Evolutionary conservation across 306 rosid genomes (phyloP).

Genomic region (Purshia tridentata): DNA sequence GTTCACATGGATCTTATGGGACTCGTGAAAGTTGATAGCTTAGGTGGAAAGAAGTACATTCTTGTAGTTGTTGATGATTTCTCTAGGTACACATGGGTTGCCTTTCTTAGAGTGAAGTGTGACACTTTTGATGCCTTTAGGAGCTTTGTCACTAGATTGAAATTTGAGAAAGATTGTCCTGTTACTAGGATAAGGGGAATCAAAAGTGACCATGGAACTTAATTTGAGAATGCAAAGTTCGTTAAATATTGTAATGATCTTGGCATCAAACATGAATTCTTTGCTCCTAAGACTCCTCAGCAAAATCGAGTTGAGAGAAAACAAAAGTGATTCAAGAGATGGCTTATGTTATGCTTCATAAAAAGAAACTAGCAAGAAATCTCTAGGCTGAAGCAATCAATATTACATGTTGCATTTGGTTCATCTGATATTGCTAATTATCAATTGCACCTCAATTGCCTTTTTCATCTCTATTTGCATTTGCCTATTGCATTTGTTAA

Average conservation of each 20-base stretch:
- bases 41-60: background rate
- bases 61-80: background rate
- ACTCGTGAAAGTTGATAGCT: background rate
- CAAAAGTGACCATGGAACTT: background rate
- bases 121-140: background rate
- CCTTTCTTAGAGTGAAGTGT: background rate
- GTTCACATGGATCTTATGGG: background rate
- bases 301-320: background rate
- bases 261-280: background rate
- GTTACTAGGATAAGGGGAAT: background rate
- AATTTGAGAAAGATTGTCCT: background rate
- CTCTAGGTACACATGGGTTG: background rate
- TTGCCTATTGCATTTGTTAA: no score
- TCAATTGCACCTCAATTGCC: no score
- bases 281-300: background rate
- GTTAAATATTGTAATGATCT: background rate
- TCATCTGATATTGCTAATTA: no score
- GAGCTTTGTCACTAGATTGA: background rate
- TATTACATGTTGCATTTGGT: no score
- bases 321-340: no score
- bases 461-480: no score
- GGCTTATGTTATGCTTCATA: no score
- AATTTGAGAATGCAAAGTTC: background rate
- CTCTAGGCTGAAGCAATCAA: no score
- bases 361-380: no score